Base-by-base conservation (phyloP, 1,284 basidiomycete species). In the Austropuccinia psidii region DNA sequence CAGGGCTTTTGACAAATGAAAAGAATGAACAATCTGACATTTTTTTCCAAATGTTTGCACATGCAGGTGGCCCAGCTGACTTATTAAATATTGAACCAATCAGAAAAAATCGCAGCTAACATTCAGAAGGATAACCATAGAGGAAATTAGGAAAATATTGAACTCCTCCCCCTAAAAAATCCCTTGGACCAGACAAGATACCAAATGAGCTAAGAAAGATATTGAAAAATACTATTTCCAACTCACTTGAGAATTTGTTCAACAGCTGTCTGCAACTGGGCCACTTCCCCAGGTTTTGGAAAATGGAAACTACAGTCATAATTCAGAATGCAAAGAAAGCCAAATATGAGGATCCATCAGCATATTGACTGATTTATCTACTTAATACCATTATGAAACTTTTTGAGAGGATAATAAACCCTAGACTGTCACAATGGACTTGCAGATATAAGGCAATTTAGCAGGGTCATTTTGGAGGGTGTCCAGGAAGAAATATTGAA, bases 171-270 rank as follows among this genome's bases (percentile, higher is more conserved):
- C 19, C 47, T 37, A 21, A 43, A 43, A 68, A 68, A 37, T 45
- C 65, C 2, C n/a, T 35, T n/a, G 49, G 65, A 21, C 50, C 41
- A 4, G 54, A 69, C 27, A 4, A 4, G 8, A 58, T 69, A 1
- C 52, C 66, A 1, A 69, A 69, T 15, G 54, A 69, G 21, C 49
- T 69, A 1, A 19, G 50, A 3, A 52, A 67, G 43, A 19, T 52
- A 4, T 6, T 35, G 1, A 55, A 39, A 21, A 6, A 17, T 11
- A 31, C 24, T 15, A 13, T 57, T 7, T 54, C 13, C 47, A 37
- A 52, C 11, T 35, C 47, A 17, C 54, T 69, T n/a, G 43, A 31
- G 19, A 52, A 9, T 52, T 52, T 13, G 9, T 29, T 58, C 13
- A 58, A 58, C 21, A 37, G 17, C 9, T 41, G 33, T 11, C 29